Percentiles rank a stretch among this genome's conserved stretches.
These are phyloP conservation scores for Kalmusia sp. DNA, from an alignment of 2,329 filamentous ascomycete species.

Conservation along the genomic window DNA sequence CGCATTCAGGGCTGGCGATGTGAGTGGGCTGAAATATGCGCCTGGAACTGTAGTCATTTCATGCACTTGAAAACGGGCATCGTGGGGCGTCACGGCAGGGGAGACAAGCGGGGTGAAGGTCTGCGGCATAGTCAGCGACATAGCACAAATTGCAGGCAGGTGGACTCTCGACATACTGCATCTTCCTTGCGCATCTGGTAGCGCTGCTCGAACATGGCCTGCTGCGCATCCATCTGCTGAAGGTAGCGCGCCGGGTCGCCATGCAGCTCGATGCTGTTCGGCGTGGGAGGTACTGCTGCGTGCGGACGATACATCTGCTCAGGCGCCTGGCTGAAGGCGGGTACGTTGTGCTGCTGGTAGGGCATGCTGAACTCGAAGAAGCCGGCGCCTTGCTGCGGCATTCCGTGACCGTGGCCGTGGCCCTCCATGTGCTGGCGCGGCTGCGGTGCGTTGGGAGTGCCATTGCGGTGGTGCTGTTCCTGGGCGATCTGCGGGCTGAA, in stretches of 20 bases:
- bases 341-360: constrained; percentile 42
- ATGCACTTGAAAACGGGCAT: constrained; percentile 67
- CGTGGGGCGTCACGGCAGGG: constrained; percentile 82
- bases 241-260: constrained; percentile 64
- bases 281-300: constrained; percentile 76
- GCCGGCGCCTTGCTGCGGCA: constrained; percentile 28
- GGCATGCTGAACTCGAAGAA: constrained; percentile 47
- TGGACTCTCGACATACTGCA: constrained; percentile 58
- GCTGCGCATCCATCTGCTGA: constrained; percentile 61
- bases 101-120: constrained; percentile 82
- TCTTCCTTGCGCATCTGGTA: constrained; percentile 74
- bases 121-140: constrained; percentile 59
- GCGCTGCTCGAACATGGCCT: constrained; percentile 69
- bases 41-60: constrained; percentile 69
- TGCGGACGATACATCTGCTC: constrained; percentile 57
- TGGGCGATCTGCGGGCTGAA: constrained; percentile 27
- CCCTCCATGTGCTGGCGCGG: constrained; percentile 17
- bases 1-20: constrained; percentile 79
- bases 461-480: constrained; percentile 24
- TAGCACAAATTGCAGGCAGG: neutral
- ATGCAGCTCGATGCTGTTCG: constrained; percentile 80
- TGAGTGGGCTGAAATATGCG: constrained; percentile 83
- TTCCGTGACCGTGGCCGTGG: constrained; percentile 21
- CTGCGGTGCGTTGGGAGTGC: constrained; percentile 22
- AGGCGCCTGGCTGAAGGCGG: constrained; percentile 50